These are phyloP conservation scores for Raphanus raphanistrum DNA, from an alignment of 345 rosid genomes.

Conservation along the genomic window DNA sequence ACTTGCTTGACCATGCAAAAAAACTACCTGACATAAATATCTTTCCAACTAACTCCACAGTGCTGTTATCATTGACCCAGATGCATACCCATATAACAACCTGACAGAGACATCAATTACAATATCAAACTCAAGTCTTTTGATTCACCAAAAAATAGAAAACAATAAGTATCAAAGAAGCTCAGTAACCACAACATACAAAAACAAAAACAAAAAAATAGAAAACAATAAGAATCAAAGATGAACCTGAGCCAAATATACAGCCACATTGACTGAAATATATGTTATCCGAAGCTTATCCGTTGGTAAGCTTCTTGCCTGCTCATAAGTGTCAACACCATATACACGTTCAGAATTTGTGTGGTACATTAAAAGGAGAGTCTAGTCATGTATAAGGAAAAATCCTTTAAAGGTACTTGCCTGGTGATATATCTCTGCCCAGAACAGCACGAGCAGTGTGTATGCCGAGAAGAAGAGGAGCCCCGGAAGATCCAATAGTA, in stretches of 20 bases:
- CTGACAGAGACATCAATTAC: slow-evolving; percentile 46
- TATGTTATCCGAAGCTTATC: slow-evolving; percentile 77
- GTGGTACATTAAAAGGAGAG: not conserved
- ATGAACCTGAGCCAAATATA: slow-evolving; percentile 81
- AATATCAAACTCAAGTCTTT: not conserved
- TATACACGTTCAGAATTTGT: slow-evolving; percentile 32
- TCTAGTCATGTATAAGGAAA: no score
- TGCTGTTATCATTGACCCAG: slow-evolving; percentile 79
- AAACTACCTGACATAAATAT: slow-evolving; percentile 79
- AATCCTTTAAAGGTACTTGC: slow-evolving; percentile 44
- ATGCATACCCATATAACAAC: slow-evolving; percentile 82
- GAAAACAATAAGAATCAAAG: slow-evolving; percentile 6
- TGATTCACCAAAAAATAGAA: not conserved
- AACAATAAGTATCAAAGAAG: no score
- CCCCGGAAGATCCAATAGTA: slow-evolving; percentile 86
- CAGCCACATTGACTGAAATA: slow-evolving; percentile 56
- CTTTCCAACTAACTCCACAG: slow-evolving; percentile 74
- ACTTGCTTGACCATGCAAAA: slow-evolving; percentile 25
- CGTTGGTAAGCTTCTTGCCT: slow-evolving; percentile 98
- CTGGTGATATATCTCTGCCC: slow-evolving; percentile 99
- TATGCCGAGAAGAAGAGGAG: slow-evolving; percentile 91
- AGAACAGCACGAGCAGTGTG: slow-evolving; percentile 87
- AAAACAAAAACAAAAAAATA: not conserved
- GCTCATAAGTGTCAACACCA: slow-evolving; percentile 33
- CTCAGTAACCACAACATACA: no score